Evolutionary conservation across 495 filamentous ascomycete genomes (phyloP).

Genomic region (Podospora sp.): DNA sequence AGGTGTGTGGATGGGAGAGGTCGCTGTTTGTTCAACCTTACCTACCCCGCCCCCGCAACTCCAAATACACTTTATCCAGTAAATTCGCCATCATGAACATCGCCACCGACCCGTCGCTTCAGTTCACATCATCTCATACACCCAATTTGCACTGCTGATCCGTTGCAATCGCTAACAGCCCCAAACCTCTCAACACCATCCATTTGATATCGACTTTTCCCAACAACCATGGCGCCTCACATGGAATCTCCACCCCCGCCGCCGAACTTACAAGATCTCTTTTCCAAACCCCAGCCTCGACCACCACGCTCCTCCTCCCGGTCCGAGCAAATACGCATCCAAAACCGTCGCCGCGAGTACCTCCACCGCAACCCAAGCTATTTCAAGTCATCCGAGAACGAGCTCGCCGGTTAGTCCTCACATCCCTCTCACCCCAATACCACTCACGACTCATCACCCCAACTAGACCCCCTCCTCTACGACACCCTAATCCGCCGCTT

Average conservation of each 20-base stretch:
- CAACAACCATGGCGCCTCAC: slow-evolving; percentile 23
- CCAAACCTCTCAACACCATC: background rate
- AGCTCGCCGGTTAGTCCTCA: slow-evolving; percentile 43
- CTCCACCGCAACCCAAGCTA: slow-evolving; percentile 45
- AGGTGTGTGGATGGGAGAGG: too few relatives aligned
- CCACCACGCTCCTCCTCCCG: slow-evolving; percentile 39
- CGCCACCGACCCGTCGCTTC: background rate
- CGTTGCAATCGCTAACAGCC: background rate
- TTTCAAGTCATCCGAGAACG: slow-evolving; percentile 45
- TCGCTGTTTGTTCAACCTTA: background rate
- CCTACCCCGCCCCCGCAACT: background rate
- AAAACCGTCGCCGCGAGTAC: slow-evolving; percentile 50
- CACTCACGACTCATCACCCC: background rate
- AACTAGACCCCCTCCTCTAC: slow-evolving; percentile 75
- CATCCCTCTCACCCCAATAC: background rate
- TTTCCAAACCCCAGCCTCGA: slow-evolving; percentile 42
- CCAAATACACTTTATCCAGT: background rate
- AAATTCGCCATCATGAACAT: background rate
- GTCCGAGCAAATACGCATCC: slow-evolving; percentile 38
- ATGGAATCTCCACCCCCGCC: slow-evolving; percentile 29
- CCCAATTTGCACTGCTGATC: too few relatives aligned
- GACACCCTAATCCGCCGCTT: slow-evolving; percentile 78
- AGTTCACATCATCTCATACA: background rate
- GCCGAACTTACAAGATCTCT: slow-evolving; percentile 16
- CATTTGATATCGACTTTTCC: background rate